These are phyloP conservation scores for Sutorius australiensis DNA, from an alignment of 768 basidiomycete genomes.

Conservation along the genomic window DNA sequence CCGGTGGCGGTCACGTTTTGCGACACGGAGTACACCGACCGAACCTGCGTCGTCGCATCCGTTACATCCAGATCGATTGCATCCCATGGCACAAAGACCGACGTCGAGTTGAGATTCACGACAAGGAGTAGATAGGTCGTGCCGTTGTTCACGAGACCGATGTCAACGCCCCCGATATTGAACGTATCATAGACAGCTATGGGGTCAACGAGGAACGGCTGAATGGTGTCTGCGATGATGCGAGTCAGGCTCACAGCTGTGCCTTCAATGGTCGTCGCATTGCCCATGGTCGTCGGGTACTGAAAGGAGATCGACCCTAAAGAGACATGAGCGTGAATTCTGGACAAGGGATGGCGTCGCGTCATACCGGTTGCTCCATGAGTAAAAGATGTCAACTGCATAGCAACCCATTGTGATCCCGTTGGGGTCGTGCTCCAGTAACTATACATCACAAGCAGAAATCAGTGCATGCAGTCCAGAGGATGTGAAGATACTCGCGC, in stretches of 20 bases:
- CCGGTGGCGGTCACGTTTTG: too few species aligned
- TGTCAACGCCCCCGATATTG: conserved; percentile 20
- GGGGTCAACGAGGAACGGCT: conserved; percentile 22
- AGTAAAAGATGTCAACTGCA: conserved; percentile 23
- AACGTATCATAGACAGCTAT: conserved; percentile 4
- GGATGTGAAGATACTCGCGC: conserved; percentile 18
- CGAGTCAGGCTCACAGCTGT: conserved; percentile 6
- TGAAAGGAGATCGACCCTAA: conserved; percentile 28
- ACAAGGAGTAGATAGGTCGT: conserved; percentile 22
- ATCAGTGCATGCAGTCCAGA: background rate
- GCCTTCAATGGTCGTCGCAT: conserved; percentile 22
- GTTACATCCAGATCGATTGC: conserved; percentile 11
- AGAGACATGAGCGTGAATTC: background rate
- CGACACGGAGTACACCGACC: too few species aligned
- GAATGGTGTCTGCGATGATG: conserved; percentile 7
- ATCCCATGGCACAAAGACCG: conserved; percentile 16
- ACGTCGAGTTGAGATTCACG: conserved; percentile 2
- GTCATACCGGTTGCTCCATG: conserved; percentile 26
- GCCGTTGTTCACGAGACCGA: conserved; percentile 21
- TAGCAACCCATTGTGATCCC: conserved; percentile 25
- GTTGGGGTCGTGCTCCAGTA: conserved; percentile 31
- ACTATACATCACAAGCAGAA: conserved; percentile 5
- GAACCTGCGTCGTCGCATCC: too few species aligned
- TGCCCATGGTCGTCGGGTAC: conserved; percentile 23
- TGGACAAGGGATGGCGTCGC: background rate